Conservation (phyloP, 1,139 yeast species). For the Pichia sp. region DNA sequence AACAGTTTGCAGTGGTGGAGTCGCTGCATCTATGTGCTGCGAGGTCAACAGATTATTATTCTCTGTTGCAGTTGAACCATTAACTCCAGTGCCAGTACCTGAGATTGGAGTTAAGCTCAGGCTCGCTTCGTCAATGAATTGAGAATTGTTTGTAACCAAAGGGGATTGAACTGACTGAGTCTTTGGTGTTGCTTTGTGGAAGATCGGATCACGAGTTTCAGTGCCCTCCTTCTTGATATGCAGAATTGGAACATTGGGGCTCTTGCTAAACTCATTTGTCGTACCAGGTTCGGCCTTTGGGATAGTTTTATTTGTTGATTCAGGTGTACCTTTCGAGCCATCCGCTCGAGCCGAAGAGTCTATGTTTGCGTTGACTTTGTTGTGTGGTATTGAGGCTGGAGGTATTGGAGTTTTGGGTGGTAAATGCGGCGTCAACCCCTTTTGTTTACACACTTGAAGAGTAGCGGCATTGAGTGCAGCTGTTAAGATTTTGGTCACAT, state of each 20-base stretch:
- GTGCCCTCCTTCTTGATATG: background rate
- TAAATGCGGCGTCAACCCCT: conserved; percentile 25
- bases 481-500: conserved; percentile 75
- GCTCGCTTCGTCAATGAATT: background rate
- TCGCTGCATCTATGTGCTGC: background rate
- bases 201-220: background rate
- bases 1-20: background rate
- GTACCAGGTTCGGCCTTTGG: background rate
- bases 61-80: background rate
- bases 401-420: conserved; percentile 21
- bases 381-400: conserved; percentile 20
- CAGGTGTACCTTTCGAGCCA: background rate
- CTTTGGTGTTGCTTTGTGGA: background rate
- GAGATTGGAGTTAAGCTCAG: background rate
- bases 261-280: background rate
- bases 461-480: conserved; percentile 81
- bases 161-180: background rate
- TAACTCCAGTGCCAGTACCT: background rate
- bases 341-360: background rate
- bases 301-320: background rate
- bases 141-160: background rate
- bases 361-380: conserved; percentile 16
- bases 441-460: conserved; percentile 49
- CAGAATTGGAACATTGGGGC: background rate
- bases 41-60: background rate